phyloP scores from a whole-genome alignment of 495 filamentous ascomycete genomes.

The Lindgomyces ingoldianus region DNA sequence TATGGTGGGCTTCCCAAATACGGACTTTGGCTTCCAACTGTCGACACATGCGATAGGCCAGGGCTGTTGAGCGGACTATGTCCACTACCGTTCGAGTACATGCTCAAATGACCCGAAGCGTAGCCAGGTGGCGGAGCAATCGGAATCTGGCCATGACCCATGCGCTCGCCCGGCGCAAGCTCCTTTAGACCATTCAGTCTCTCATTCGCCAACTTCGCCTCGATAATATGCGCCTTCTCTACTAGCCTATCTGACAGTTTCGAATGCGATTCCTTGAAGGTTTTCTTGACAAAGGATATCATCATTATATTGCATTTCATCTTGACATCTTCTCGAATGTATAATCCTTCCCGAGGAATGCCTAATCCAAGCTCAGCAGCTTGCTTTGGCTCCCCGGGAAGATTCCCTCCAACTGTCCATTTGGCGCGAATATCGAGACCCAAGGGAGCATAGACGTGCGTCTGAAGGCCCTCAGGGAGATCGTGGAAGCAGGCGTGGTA shows the following conservation, averaged over 20 bases:
- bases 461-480: conserved; percentile 66
- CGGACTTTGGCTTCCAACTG: conserved; percentile 1
- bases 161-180: conserved; percentile 20
- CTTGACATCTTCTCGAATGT: conserved; percentile 74
- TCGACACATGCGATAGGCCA: conserved; percentile 16
- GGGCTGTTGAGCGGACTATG: conserved; percentile 13
- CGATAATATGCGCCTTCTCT: conserved; percentile 54
- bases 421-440: conserved; percentile 68
- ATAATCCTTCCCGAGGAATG: conserved; percentile 64
- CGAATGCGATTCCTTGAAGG: conserved; percentile 68
- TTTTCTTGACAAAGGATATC: conserved; percentile 71
- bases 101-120: conserved; percentile 5
- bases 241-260: conserved; percentile 66
- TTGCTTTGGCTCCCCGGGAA: conserved; percentile 63
- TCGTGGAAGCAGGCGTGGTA: conserved; percentile 78
- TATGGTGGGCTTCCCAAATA: conserved; percentile 2
- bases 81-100: conserved; percentile 11
- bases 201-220: conserved; percentile 28
- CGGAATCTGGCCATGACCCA: conserved; percentile 23
- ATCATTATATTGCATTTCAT: conserved; percentile 75
- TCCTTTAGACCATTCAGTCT: conserved; percentile 20
- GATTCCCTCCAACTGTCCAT: conserved; percentile 63
- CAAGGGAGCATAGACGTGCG: conserved; percentile 71
- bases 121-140: conserved; percentile 31
- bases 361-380: conserved; percentile 62